Conservation (phyloP, 179 eudicot species). For the Vitellaria paradoxa region DNA sequence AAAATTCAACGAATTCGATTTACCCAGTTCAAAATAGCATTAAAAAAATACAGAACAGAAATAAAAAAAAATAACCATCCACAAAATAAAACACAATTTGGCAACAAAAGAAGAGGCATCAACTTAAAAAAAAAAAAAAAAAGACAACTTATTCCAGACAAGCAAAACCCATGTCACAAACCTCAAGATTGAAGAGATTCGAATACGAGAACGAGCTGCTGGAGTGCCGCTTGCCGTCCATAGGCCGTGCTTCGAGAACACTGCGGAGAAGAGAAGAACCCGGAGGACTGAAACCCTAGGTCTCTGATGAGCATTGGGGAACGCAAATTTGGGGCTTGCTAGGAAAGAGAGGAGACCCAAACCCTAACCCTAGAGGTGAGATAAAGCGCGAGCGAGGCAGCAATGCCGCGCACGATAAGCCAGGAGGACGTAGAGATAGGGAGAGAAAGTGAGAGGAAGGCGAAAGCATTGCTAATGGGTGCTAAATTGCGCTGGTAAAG, state of each 20-base stretch:
- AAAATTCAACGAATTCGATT: slow-evolving; percentile 8
- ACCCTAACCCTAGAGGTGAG: slow-evolving; percentile 39
- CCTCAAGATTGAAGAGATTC: slow-evolving; percentile 77
- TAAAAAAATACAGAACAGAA: not conserved
- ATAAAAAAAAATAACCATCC: not conserved
- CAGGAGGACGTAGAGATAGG: slow-evolving; percentile 25
- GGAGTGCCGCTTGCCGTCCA: slow-evolving; percentile 41
- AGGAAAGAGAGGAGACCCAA: slow-evolving; percentile 6
- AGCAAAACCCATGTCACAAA: slow-evolving; percentile 15
- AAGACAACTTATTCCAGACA: not conserved
- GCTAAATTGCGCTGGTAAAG: slow-evolving; percentile 37
- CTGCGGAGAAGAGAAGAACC: not conserved
- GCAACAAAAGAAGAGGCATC: not conserved
- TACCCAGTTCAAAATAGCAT: slow-evolving; percentile 3
- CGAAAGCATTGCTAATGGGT: slow-evolving; percentile 21
- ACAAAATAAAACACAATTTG: not conserved
- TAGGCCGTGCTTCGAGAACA: slow-evolving; percentile 18
- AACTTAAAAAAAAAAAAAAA: not conserved
- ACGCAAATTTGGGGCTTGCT: not conserved
- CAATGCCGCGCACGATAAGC: slow-evolving; percentile 43
- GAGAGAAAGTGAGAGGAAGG: slow-evolving; percentile 18
- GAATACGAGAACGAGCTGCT: slow-evolving; percentile 36
- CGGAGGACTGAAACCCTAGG: slow-evolving; percentile 12
- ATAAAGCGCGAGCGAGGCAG: slow-evolving; percentile 17
- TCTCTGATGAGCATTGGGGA: slow-evolving; percentile 21